Conservation (phyloP, 2,329 filamentous ascomycete genomes). For the Fusarium napiforme region DNA sequence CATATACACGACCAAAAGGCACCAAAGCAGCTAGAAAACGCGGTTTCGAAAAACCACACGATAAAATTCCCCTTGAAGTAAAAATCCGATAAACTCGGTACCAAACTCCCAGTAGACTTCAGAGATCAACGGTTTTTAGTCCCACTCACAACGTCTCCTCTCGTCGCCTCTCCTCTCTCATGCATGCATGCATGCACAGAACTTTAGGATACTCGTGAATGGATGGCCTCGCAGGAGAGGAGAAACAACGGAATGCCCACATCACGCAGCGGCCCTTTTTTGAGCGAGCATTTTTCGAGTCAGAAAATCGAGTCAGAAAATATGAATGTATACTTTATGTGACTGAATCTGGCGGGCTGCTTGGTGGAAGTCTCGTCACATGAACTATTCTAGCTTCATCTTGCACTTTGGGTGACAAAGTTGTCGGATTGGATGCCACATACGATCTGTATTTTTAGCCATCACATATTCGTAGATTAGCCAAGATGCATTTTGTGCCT, state of each 20-base stretch:
- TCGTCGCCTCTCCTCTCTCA: slow-evolving; percentile 3
- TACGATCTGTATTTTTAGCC: slow-evolving; percentile 12
- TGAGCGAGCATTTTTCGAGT: not conserved
- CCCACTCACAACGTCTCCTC: slow-evolving; percentile 14
- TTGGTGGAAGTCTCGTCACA: not conserved
- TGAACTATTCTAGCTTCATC: slow-evolving; percentile 17
- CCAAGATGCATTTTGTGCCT: not conserved
- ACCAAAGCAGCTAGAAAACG: slow-evolving; percentile 15
- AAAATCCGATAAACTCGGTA: slow-evolving; percentile 9
- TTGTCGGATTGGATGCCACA: slow-evolving; percentile 38
- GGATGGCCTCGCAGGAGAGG: not conserved
- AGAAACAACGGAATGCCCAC: slow-evolving; percentile 10
- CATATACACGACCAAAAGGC: slow-evolving; percentile 10
- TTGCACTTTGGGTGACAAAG: slow-evolving; percentile 14
- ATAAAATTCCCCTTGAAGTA: not conserved
- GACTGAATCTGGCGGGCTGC: not conserved
- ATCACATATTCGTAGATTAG: not conserved
- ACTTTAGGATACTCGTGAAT: slow-evolving; percentile 1
- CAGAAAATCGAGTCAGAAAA: not conserved
- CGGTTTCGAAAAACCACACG: not conserved
- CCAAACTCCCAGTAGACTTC: slow-evolving; percentile 6
- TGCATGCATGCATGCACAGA: slow-evolving; percentile 20
- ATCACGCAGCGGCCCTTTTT: not conserved
- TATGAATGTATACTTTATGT: not conserved
- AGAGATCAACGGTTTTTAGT: slow-evolving; percentile 12